Base-by-base conservation (phyloP, 2,329 filamentous ascomycete genomes). In the Aurifilum marmelostoma region DNA sequence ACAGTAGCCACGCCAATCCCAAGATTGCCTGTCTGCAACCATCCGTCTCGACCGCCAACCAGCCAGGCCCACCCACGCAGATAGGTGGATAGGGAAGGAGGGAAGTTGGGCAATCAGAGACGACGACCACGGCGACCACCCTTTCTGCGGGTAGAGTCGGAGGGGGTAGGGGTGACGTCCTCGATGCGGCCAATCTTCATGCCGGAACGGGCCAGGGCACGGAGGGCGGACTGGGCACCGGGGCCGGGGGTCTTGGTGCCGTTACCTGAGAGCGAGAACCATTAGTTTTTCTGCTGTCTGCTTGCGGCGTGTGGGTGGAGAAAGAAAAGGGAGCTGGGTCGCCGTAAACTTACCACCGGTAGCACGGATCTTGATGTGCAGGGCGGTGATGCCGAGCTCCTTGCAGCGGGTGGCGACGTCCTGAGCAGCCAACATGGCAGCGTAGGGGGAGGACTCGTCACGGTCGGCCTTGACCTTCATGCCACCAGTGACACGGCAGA, bases 381-480 rank as follows among this genome's bases (percentile, higher is more conserved):
- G 93, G 81, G 96, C 95, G 83, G 94, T 97, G 81, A 89, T 89
- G 79, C 87, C 87, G 70, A 89, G 83, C 83, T 89, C 87, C 86
- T 89, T 89, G 87, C 87, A 89, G 85, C 96, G 93, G 83, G 89
- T 87, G 80, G 96, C 96, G 82, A 97, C 94, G 83, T 97, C 94
- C 89, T 99, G 96, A 76, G 96, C 96, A 86, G 96, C 96, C 92
- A 99, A 94, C 96, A 99, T 99, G 86, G 96, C 96, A 80, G 96
- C 96, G 89, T 99, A 99, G 79, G 96, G 96, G 77, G 96, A 98
- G 80, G 95, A 98, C 89, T 99, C 96, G 87, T 99, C 96, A 89
- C 96, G 95, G 82, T 99, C 94, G 85, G 94, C 94, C 92, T 99
- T 99, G 90, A 99, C 96, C 90, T 99, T 99, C 96, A 99, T 99